Evolutionary conservation across 2,329 filamentous ascomycete species (phyloP).

Genomic region (Neonectria hederae): DNA sequence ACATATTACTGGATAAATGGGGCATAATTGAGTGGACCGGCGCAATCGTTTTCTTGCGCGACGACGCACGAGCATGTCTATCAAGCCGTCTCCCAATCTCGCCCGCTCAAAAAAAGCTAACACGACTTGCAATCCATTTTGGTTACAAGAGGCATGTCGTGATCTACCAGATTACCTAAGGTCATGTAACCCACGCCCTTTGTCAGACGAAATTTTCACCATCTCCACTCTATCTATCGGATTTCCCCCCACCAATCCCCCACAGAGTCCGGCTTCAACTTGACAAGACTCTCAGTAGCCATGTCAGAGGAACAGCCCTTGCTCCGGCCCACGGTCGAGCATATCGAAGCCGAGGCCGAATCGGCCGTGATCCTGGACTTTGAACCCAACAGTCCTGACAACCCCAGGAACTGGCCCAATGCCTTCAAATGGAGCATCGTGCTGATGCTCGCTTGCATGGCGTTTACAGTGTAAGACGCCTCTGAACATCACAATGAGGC

Average conservation of each 20-base stretch:
- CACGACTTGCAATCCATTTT: too few species aligned
- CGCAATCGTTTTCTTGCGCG: too few species aligned
- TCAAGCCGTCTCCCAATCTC: too few species aligned
- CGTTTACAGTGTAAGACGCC: conserved; percentile 62
- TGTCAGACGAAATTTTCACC: background rate
- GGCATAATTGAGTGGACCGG: background rate
- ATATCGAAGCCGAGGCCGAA: background rate
- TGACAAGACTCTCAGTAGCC: background rate
- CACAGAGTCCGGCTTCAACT: background rate
- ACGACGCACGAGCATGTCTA: too few species aligned
- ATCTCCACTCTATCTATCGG: background rate
- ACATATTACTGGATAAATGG: background rate
- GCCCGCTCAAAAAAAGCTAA: too few species aligned
- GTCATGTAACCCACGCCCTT: background rate
- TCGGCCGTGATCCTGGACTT: conserved; percentile 5
- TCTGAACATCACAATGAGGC: background rate
- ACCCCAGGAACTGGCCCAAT: conserved; percentile 61
- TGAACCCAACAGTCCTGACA: conserved; percentile 44
- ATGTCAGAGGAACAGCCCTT: conserved; percentile 10
- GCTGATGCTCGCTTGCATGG: conserved; percentile 61
- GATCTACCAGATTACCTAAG: background rate
- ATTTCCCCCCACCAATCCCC: background rate
- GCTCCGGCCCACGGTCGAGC: background rate
- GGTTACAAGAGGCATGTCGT: too few species aligned
- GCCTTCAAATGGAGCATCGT: conserved; percentile 64